Conservation (phyloP, 495 filamentous ascomycete genomes). For the Talaromyces thailandensis region DNA sequence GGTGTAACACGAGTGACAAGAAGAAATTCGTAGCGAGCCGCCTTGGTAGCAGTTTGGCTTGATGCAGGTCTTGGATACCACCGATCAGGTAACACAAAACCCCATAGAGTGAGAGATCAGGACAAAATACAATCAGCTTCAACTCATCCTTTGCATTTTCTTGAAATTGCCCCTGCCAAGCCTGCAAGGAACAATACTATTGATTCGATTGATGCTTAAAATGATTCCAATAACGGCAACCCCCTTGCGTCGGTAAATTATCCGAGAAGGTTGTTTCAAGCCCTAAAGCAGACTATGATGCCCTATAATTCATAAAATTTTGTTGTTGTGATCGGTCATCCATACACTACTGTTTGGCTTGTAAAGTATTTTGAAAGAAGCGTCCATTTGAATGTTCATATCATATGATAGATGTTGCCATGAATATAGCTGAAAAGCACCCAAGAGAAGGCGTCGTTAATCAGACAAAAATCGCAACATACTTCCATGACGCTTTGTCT, state of each 20-base stretch:
- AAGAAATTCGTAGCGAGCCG: background rate
- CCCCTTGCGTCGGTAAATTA: slow-evolving; percentile 1
- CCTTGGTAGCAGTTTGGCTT: background rate
- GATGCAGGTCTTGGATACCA: background rate
- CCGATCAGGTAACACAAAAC: background rate
- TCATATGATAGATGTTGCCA: background rate
- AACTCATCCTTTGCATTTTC: background rate
- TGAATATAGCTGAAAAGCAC: background rate
- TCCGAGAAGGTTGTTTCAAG: background rate
- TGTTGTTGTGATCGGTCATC: background rate
- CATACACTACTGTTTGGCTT: background rate
- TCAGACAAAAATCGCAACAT: background rate
- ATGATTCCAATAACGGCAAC: background rate
- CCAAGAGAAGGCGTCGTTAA: background rate
- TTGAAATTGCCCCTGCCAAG: background rate
- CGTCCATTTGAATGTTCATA: background rate
- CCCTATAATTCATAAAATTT: background rate
- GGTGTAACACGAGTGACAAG: background rate
- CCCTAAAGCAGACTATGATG: background rate
- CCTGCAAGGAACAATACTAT: background rate
- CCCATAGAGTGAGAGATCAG: background rate
- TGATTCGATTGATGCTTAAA: background rate
- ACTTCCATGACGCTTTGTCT: background rate
- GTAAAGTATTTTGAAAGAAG: background rate
- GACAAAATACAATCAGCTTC: background rate